phyloP scores from a whole-genome alignment of 2,329 filamentous ascomycete species.

The Penicillium brevicompactum region DNA sequence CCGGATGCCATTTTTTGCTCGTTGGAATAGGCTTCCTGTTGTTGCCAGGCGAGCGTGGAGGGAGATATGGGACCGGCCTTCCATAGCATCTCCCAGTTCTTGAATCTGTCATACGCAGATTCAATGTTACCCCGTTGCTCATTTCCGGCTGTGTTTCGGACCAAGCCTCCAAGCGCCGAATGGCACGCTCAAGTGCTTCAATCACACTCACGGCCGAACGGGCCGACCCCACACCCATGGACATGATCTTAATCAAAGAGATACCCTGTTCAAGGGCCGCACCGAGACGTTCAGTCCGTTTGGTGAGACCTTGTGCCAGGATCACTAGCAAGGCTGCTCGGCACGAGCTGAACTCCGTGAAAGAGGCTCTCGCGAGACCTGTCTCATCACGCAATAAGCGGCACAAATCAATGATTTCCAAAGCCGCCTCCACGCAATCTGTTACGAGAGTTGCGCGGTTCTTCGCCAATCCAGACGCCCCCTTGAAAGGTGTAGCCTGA shows the following conservation, averaged over 20 bases:
- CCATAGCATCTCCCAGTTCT: conserved; percentile 56
- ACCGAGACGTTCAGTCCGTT: conserved; percentile 46
- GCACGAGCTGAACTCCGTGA: conserved; percentile 60
- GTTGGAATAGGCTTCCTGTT: conserved; percentile 19
- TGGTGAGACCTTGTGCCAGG: conserved; percentile 42
- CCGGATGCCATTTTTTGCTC: conserved; percentile 13
- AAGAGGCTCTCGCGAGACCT: conserved; percentile 57
- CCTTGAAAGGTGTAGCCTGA: conserved; percentile 28
- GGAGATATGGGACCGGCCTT: conserved; percentile 44
- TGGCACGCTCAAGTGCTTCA: conserved; percentile 55
- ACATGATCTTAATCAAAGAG: conserved; percentile 56
- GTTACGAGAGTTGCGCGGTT: conserved; percentile 47
- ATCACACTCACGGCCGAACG: conserved; percentile 57
- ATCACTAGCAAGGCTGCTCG: conserved; percentile 57
- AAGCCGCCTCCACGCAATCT: conserved; percentile 56
- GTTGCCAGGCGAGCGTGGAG: conserved; percentile 29
- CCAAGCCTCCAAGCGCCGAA: conserved; percentile 49
- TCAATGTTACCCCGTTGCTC: conserved; percentile 40
- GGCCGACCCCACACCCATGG: conserved; percentile 55
- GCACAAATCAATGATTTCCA: conserved; percentile 55
- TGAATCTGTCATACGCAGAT: conserved; percentile 55
- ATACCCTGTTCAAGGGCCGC: conserved; percentile 53
- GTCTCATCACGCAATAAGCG: conserved; percentile 53
- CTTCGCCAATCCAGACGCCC: conserved; percentile 35
- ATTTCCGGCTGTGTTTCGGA: conserved; percentile 37